Percentiles rank a stretch among this genome's conserved stretches.
Conservation (phyloP, 345 rosid species). For the Brassica rapa region DNA sequence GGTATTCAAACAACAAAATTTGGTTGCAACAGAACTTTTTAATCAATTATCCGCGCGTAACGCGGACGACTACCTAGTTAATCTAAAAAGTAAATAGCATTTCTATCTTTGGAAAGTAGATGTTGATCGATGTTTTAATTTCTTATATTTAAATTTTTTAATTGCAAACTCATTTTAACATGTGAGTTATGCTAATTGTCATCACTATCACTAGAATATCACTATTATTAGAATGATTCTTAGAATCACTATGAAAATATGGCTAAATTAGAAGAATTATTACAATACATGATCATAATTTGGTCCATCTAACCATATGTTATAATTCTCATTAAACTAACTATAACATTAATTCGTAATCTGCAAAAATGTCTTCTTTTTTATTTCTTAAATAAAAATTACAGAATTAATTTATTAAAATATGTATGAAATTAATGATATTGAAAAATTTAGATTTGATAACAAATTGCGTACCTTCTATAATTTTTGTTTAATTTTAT, state of each 20-base stretch:
- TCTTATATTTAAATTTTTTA: neutral
- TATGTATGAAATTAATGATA: no score
- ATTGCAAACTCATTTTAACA: neutral
- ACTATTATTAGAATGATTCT: neutral
- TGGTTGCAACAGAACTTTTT: no score
- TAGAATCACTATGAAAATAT: neutral
- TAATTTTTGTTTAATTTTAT: no score
- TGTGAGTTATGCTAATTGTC: neutral
- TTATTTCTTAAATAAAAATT: no score
- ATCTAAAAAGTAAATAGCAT: neutral
- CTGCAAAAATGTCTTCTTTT: neutral
- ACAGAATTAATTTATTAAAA: no score
- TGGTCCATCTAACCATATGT: neutral
- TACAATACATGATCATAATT: neutral
- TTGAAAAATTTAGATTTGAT: no score
- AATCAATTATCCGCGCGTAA: no score
- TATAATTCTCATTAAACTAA: neutral
- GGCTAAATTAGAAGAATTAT: neutral
- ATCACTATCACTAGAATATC: neutral
- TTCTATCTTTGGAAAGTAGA: neutral
- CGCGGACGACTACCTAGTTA: no score
- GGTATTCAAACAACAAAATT: no score
- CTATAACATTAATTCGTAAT: neutral
- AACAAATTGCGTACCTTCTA: no score
- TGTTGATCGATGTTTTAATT: neutral